phyloP scores from a whole-genome alignment of 805 yeast species.

The Ogataea trehaloabstinens region DNA sequence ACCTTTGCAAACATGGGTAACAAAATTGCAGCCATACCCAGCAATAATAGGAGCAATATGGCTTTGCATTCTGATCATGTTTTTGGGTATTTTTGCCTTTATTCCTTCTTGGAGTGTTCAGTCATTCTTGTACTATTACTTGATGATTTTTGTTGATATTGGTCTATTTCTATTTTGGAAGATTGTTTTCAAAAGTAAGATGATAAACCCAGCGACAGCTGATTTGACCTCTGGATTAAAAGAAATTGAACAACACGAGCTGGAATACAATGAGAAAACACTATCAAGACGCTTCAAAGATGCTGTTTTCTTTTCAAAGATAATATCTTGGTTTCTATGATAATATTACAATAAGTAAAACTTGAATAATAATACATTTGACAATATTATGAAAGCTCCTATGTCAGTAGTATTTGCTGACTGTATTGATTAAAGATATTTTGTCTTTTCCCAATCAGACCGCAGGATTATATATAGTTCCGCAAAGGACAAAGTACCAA shows the following conservation, averaged over 20 bases:
- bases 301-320: too few species aligned
- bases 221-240: constrained; percentile 44
- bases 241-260: constrained; percentile 45
- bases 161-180: constrained; percentile 37
- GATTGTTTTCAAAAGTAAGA: constrained; percentile 36
- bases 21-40: constrained; percentile 38
- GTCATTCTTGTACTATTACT: constrained; percentile 43
- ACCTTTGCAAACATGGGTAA: constrained; percentile 51
- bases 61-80: constrained; percentile 36
- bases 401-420: too few species aligned
- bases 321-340: too few species aligned
- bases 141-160: constrained; percentile 41
- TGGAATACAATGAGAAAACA: neutral
- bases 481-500: constrained; percentile 1
- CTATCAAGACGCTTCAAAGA: too few species aligned
- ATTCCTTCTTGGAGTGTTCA: constrained; percentile 37
- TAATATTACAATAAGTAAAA: too few species aligned
- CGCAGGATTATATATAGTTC: constrained; percentile 1
- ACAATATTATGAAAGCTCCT: too few species aligned
- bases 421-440: too few species aligned
- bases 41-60: constrained; percentile 26
- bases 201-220: constrained; percentile 42
- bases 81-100: constrained; percentile 41
- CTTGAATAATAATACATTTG: too few species aligned
- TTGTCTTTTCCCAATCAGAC: constrained; percentile 6